Conservation (phyloP, 306 rosid genomes). For the Acacia melanoxylon region DNA sequence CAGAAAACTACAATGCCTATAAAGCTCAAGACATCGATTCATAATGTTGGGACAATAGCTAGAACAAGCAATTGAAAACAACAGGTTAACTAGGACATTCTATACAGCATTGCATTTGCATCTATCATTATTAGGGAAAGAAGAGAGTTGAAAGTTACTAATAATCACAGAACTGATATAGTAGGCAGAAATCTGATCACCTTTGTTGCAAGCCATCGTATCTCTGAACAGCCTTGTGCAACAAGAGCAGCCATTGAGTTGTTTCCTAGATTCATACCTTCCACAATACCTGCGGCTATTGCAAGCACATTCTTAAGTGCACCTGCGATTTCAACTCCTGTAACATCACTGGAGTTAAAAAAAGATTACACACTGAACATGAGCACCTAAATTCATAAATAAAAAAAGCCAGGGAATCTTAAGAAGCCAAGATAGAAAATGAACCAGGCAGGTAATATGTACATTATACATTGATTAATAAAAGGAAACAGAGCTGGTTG, state of each 20-base stretch:
- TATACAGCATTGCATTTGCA: background rate
- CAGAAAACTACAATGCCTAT: background rate
- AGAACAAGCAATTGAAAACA: background rate
- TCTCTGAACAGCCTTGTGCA: slow-evolving; percentile 95
- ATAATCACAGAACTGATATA: slow-evolving; percentile 5
- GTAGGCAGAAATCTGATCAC: slow-evolving; percentile 34
- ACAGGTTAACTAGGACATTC: background rate
- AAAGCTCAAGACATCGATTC: background rate
- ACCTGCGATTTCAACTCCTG: slow-evolving; percentile 98
- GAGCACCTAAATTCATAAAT: slow-evolving; percentile 22
- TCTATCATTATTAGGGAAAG: slow-evolving; percentile 1
- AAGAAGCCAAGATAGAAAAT: slow-evolving; percentile 6
- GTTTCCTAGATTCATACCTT: slow-evolving; percentile 94
- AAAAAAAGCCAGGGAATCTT: slow-evolving; percentile 12
- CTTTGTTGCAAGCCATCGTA: slow-evolving; percentile 96
- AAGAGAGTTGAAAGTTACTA: background rate
- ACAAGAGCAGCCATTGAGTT: slow-evolving; percentile 98
- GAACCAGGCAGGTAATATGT: slow-evolving; percentile 18
- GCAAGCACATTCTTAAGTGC: slow-evolving; percentile 95
- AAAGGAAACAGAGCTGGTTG: background rate
- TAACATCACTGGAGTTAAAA: slow-evolving; percentile 97
- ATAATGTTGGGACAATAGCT: background rate
- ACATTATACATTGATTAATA: background rate
- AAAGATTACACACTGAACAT: slow-evolving; percentile 74
- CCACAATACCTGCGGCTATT: slow-evolving; percentile 96